phyloP scores from a whole-genome alignment of 352 stramenopile species.

The Phytophthora macrochlamydospora region DNA sequence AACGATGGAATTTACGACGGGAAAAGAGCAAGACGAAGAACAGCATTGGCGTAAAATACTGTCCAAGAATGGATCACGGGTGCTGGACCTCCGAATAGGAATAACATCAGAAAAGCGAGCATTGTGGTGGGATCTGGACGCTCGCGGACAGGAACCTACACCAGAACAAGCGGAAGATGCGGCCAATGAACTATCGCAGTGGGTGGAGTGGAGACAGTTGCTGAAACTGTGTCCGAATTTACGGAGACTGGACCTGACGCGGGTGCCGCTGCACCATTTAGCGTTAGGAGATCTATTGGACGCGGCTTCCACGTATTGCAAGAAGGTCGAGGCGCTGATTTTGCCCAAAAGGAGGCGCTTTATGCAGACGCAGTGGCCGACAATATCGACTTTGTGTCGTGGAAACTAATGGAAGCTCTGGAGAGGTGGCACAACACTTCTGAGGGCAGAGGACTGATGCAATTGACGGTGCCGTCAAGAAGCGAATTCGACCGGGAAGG shows the following conservation, averaged over 20 bases:
- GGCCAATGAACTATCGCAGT: slow-evolving; percentile 27
- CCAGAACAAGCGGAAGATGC: slow-evolving; percentile 3
- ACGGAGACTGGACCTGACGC: slow-evolving; percentile 44
- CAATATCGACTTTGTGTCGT: slow-evolving; percentile 48
- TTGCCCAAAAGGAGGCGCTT: slow-evolving; percentile 37
- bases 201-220: slow-evolving; percentile 48
- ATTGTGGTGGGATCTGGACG: slow-evolving; percentile 48
- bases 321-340: slow-evolving; percentile 41
- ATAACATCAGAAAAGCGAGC: slow-evolving; percentile 26
- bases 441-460: slow-evolving; percentile 27
- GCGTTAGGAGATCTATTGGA: slow-evolving; percentile 45
- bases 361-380: slow-evolving; percentile 40
- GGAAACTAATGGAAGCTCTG: slow-evolving; percentile 37
- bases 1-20: slow-evolving; percentile 34
- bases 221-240: slow-evolving; percentile 43
- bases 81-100: slow-evolving; percentile 39
- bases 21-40: slow-evolving; percentile 32
- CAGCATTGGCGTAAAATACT: slow-evolving; percentile 19
- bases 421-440: slow-evolving; percentile 32
- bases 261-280: slow-evolving; percentile 48
- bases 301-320: slow-evolving; percentile 33
- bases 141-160: slow-evolving; percentile 5
- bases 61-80: slow-evolving; percentile 8
- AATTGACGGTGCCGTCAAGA: slow-evolving; percentile 41
- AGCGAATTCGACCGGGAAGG: slow-evolving; percentile 39